phyloP scores from a whole-genome alignment of 2,329 filamentous ascomycete species.

The Phialophora tarda region DNA sequence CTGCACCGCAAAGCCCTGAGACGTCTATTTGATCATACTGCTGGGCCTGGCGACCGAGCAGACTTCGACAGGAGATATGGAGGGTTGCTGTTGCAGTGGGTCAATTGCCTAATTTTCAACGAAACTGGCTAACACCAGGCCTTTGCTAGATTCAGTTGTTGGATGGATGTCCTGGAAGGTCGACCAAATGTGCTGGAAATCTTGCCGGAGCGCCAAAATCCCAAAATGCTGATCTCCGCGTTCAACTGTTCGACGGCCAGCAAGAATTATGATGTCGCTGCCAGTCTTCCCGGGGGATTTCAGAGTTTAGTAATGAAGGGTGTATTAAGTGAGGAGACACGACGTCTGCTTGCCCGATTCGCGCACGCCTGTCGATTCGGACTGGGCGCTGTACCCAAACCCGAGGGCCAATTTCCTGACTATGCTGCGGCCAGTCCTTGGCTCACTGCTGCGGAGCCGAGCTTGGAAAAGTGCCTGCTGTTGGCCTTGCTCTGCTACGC shows the following conservation, averaged over 20 bases:
- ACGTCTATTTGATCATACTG: neutral
- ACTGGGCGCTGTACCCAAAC: constrained; percentile 4
- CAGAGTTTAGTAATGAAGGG: neutral
- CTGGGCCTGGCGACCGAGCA: neutral
- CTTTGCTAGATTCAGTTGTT: constrained; percentile 4
- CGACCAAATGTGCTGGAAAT: constrained; percentile 14
- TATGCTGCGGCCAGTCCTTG: constrained; percentile 9
- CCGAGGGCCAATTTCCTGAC: constrained; percentile 4
- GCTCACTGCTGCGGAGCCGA: constrained; percentile 7
- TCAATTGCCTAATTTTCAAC: neutral
- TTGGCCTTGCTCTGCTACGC: constrained; percentile 14
- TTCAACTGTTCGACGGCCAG: neutral
- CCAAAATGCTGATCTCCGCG: neutral
- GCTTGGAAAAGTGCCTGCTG: constrained; percentile 15
- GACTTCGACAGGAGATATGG: constrained; percentile 2
- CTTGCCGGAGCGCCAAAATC: neutral
- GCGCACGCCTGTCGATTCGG: constrained; percentile 11
- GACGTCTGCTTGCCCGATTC: constrained; percentile 12
- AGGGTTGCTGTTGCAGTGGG: constrained; percentile 4
- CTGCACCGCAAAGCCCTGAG: constrained; percentile 4
- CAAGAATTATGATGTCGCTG: neutral
- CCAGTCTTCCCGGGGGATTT: neutral
- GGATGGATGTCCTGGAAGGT: constrained; percentile 13
- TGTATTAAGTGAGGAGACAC: neutral
- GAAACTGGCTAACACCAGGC: neutral